Evolutionary conservation across 2,329 filamentous ascomycete genomes (phyloP).

Genomic region (Elsinoe arachidis): DNA sequence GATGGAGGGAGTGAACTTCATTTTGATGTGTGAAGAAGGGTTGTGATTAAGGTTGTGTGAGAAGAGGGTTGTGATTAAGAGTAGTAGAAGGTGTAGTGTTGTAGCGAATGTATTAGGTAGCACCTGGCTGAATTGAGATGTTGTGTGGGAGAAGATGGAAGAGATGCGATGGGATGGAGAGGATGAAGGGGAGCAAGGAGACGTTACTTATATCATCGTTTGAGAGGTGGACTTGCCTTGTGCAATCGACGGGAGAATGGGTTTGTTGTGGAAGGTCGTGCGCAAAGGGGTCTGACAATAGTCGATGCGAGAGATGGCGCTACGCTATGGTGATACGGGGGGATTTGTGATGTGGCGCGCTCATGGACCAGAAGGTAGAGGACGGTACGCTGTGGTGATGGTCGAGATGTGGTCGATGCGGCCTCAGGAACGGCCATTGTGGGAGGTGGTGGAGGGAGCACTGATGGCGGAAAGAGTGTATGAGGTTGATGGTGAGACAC

Average conservation of each 20-base stretch:
- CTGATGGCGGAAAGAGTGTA: neutral
- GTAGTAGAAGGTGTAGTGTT: neutral
- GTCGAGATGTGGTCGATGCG: slow-evolving; percentile 3
- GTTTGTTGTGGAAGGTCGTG: neutral
- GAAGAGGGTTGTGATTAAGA: neutral
- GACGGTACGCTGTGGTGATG: neutral
- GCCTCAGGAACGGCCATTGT: neutral
- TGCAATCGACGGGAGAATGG: neutral
- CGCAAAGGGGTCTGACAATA: neutral
- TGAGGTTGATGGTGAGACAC: slow-evolving; percentile 3
- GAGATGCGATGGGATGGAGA: slow-evolving; percentile 1
- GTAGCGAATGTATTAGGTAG: slow-evolving; percentile 1
- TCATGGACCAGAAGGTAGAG: neutral
- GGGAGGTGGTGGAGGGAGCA: neutral
- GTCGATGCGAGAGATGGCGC: neutral
- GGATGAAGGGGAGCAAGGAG: neutral
- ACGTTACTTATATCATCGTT: neutral
- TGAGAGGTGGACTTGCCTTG: neutral
- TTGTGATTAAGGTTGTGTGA: neutral
- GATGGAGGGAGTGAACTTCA: slow-evolving; percentile 1
- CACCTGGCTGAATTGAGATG: neutral
- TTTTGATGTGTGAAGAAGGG: neutral
- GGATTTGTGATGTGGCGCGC: neutral
- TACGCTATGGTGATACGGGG: neutral
- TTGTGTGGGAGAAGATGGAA: neutral